These are phyloP conservation scores for Fennellomyces sp. DNA, from an alignment of 371 early-diverging fungal species.

Conservation along the genomic window DNA sequence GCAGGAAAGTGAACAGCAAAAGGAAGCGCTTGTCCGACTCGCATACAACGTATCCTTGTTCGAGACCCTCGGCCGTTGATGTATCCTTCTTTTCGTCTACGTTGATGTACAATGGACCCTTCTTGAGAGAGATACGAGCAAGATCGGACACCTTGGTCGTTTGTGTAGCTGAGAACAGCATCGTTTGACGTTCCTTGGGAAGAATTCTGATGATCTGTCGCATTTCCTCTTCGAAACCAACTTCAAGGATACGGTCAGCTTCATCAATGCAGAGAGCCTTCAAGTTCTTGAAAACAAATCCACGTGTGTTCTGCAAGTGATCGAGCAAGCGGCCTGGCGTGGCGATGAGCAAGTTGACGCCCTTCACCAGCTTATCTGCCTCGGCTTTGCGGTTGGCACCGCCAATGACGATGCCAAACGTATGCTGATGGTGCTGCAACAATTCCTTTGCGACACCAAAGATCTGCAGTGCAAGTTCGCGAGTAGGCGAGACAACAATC, in stretches of 20 bases:
- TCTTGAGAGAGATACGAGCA: slow-evolving; percentile 76
- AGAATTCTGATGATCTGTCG: slow-evolving; percentile 76
- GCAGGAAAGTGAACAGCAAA: slow-evolving; percentile 26
- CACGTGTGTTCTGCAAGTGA: slow-evolving; percentile 86
- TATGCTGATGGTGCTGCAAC: slow-evolving; percentile 89
- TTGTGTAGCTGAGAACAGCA: slow-evolving; percentile 94
- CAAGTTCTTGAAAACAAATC: slow-evolving; percentile 76
- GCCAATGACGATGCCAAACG: slow-evolving; percentile 85
- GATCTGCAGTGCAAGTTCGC: slow-evolving; percentile 99
- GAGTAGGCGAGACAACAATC: slow-evolving; percentile 98
- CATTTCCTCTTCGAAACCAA: slow-evolving; percentile 96
- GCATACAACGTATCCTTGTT: slow-evolving; percentile 45
- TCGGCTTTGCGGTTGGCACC: slow-evolving; percentile 93
- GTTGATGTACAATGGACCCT: slow-evolving; percentile 70
- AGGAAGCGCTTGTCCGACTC: slow-evolving; percentile 49
- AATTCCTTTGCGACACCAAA: slow-evolving; percentile 97
- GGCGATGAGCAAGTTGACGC: slow-evolving; percentile 93
- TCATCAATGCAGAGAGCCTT: slow-evolving; percentile 97
- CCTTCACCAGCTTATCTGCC: slow-evolving; percentile 90
- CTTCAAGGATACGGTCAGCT: slow-evolving; percentile 97
- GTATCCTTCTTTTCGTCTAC: slow-evolving; percentile 35
- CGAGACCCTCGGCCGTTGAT: slow-evolving; percentile 27
- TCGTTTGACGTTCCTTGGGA: slow-evolving; percentile 76
- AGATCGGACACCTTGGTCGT: slow-evolving; percentile 80
- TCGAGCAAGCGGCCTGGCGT: slow-evolving; percentile 99